phyloP scores from a whole-genome alignment of 257 asterid genomes.

The Jacaranda copaia region DNA sequence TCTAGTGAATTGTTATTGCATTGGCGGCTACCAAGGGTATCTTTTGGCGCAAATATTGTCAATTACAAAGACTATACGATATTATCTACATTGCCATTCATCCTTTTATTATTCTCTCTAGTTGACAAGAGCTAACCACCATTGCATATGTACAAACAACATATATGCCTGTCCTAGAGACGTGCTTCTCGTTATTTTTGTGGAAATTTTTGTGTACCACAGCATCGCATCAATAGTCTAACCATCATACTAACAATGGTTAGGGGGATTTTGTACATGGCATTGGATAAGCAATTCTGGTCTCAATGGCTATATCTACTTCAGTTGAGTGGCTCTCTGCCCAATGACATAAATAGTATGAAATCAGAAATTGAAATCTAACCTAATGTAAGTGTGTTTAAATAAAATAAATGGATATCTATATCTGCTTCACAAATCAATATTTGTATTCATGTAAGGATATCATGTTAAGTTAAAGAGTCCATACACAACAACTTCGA shows the following conservation, averaged over 20 bases:
- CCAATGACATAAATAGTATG: too few species aligned
- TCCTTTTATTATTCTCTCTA: not conserved
- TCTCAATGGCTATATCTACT: not conserved
- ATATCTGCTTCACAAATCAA: not conserved
- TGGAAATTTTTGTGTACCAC: not conserved
- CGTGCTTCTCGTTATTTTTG: not conserved
- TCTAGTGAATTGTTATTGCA: slow-evolving; percentile 32
- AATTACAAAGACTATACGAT: slow-evolving; percentile 29
- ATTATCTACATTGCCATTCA: not conserved
- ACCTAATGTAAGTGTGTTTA: too few species aligned
- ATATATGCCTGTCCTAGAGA: not conserved
- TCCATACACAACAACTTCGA: too few species aligned
- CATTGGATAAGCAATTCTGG: not conserved
- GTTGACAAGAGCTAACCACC: not conserved
- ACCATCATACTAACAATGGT: not conserved
- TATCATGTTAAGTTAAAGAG: too few species aligned
- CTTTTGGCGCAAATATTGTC: slow-evolving; percentile 45
- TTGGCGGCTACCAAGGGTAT: slow-evolving; percentile 56
- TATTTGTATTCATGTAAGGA: too few species aligned
- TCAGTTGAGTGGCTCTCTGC: too few species aligned
- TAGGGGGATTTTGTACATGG: not conserved
- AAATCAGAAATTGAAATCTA: too few species aligned
- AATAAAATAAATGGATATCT: too few species aligned
- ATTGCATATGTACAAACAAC: not conserved
- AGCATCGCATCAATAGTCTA: not conserved